These are phyloP conservation scores for Capniomyces stellatus DNA, from an alignment of 371 early-diverging fungal genomes.

Conservation along the genomic window DNA sequence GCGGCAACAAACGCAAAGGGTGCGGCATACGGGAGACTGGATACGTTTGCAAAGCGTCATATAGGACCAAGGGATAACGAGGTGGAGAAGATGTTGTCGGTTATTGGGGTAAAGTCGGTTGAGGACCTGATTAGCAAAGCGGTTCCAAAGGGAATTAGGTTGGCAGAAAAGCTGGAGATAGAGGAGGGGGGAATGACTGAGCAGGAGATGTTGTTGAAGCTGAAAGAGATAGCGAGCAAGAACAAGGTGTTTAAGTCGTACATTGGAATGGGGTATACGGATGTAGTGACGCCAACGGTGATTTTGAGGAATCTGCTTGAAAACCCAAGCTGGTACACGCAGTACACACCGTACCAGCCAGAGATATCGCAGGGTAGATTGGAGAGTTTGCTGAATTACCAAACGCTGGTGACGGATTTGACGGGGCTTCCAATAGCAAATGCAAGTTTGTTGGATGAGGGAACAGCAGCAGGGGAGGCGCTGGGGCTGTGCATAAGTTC, in stretches of 20 bases:
- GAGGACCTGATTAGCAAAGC: conserved; percentile 66
- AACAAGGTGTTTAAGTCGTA: conserved; percentile 81
- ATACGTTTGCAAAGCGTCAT: conserved; percentile 65
- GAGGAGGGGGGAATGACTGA: conserved; percentile 50
- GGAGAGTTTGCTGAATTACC: conserved; percentile 88
- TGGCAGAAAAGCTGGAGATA: conserved; percentile 39
- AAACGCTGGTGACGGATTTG: conserved; percentile 84
- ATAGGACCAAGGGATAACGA: conserved; percentile 64
- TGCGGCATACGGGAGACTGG: too few relatives aligned
- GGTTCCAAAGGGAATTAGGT: conserved; percentile 66
- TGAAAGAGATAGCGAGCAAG: conserved; percentile 63
- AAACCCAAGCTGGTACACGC: conserved; percentile 96
- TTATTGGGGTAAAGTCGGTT: conserved; percentile 51
- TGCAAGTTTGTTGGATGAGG: conserved; percentile 91
- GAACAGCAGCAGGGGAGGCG: conserved; percentile 95
- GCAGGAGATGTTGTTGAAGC: conserved; percentile 55
- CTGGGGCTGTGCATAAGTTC: conserved; percentile 77
- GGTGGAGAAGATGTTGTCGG: conserved; percentile 55
- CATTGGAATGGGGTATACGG: conserved; percentile 90
- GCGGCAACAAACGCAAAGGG: too few relatives aligned
- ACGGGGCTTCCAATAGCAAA: conserved; percentile 90
- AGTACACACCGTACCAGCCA: conserved; percentile 97
- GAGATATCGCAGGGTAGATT: conserved; percentile 97
- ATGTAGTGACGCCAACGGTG: conserved; percentile 76
- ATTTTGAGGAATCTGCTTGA: conserved; percentile 89